These are phyloP conservation scores for Polychaeton citri DNA, from an alignment of 2,329 filamentous ascomycete species.

Conservation along the genomic window DNA sequence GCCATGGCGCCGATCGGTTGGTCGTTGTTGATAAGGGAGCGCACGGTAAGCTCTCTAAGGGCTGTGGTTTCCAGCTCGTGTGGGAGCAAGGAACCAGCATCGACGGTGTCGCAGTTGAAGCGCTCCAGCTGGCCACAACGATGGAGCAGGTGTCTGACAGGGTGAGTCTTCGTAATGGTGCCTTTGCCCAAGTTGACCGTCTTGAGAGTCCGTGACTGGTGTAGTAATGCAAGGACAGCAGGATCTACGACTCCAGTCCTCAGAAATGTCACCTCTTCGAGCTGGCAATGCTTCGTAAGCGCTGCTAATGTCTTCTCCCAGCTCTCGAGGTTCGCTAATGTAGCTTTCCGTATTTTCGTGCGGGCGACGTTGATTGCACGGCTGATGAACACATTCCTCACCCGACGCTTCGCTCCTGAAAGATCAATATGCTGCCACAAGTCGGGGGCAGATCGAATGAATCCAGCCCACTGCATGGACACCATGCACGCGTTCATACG, in stretches of 20 bases:
- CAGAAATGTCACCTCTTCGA: slow-evolving; percentile 14
- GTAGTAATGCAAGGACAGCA: slow-evolving; percentile 8
- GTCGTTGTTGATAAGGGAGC: neutral
- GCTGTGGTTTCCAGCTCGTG: neutral
- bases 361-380: slow-evolving; percentile 28
- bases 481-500: slow-evolving; percentile 37
- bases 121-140: no score
- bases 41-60: neutral
- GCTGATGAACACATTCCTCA: slow-evolving; percentile 30
- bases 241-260: slow-evolving; percentile 13
- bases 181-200: slow-evolving; percentile 6
- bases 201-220: slow-evolving; percentile 8
- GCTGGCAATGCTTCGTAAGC: slow-evolving; percentile 23
- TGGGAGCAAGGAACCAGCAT: neutral
- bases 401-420: slow-evolving; percentile 27
- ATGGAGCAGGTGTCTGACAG: no score
- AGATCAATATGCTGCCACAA: slow-evolving; percentile 44
- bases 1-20: neutral
- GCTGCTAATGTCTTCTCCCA: slow-evolving; percentile 25
- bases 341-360: slow-evolving; percentile 21
- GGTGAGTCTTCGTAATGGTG: slow-evolving; percentile 1
- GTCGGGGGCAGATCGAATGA: slow-evolving; percentile 32
- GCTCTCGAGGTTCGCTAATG: slow-evolving; percentile 25
- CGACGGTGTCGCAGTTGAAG: neutral
- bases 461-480: slow-evolving; percentile 41